Conservation (phyloP, 1,284 basidiomycete species). For the Rhodotorula sp. region DNA sequence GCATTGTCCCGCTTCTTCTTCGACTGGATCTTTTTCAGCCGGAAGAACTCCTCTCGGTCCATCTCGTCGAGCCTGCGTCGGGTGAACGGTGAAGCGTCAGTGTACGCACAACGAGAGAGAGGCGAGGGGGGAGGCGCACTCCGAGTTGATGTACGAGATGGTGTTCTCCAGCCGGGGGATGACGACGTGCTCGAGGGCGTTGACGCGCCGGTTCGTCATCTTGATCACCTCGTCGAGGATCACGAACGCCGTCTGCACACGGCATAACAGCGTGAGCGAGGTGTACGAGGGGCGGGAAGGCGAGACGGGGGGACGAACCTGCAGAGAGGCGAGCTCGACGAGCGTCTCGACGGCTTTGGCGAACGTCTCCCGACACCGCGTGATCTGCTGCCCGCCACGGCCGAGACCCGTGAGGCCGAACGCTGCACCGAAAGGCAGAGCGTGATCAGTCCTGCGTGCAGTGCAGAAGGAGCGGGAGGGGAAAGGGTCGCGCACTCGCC, state of each 20-base stretch:
- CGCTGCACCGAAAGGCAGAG: conserved; percentile 58
- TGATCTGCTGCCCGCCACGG: conserved; percentile 93
- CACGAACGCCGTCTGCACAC: conserved; percentile 83
- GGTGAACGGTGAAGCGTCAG: not conserved
- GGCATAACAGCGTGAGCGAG: not conserved
- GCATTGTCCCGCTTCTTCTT: conserved; percentile 83
- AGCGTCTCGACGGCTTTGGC: conserved; percentile 96
- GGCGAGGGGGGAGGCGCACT: conserved; percentile 21
- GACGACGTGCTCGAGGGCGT: conserved; percentile 97
- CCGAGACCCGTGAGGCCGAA: conserved; percentile 98
- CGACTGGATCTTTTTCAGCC: conserved; percentile 82
- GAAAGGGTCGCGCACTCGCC: not conserved
- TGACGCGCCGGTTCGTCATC: conserved; percentile 96
- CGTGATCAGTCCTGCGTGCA: not conserved
- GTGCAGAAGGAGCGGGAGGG: not conserved
- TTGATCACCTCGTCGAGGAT: conserved; percentile 99
- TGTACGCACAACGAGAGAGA: not conserved
- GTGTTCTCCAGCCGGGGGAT: conserved; percentile 97
- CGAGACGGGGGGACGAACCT: conserved; percentile 46
- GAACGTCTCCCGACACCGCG: conserved; percentile 91
- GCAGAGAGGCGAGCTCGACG: conserved; percentile 91
- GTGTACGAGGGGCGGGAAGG: not conserved
- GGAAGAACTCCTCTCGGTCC: conserved; percentile 97
- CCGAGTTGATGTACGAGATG: conserved; percentile 92
- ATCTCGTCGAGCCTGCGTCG: conserved; percentile 74